Base-by-base conservation (phyloP, 2,329 filamentous ascomycete species). In the Trichoderma koningii region DNA sequence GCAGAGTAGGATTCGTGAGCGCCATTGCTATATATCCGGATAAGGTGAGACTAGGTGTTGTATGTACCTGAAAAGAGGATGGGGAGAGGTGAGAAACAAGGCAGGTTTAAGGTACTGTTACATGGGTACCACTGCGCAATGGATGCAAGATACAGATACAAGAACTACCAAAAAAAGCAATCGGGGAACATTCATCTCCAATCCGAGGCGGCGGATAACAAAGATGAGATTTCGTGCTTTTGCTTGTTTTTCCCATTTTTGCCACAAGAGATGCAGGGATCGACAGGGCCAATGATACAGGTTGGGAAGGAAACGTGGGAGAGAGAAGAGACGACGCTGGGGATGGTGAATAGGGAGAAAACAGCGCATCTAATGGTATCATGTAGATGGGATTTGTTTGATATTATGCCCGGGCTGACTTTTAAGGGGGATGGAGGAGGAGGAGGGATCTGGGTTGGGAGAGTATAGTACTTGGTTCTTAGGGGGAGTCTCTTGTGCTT, bases 271-370 rank as follows among this genome's bases (percentile, higher is more conserved):
- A 55, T 44, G 28, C 52, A 55, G 64, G 59, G 65, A 63, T 63
- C 59, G 60, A 26, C 47, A 66, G 59, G 65, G 60, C 65, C 65
- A 66, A 66, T 66, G 60, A 48, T 47, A 52, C 41, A 52, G 34
- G 65, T 55, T 30, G 65, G 53, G 47, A 47, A 9, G 14, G 34
- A 26, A 66, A 66, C 65, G 65, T 66, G 65, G 59, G 65, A 38
- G 41, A 30, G 17, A 21, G 7, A 34, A 34, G 14, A 19, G 30
- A 53, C 52, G 28, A 47, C 45, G 57, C 2, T 47, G 42, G 38
- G 44, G 12, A 38, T 14, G 34, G 34, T 10, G 14, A 38, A 14
- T 3, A 12, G 41, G 44, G 38, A 51, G 52, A 14, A 45, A 56
- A 64, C 53, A 57, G 12, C 30, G 30, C 48, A 38, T 50, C 38